Evolutionary conservation across 306 rosid species (phyloP), one percentile per base, ranked within the genome.

Genomic region (Cercis canadensis): DNA sequence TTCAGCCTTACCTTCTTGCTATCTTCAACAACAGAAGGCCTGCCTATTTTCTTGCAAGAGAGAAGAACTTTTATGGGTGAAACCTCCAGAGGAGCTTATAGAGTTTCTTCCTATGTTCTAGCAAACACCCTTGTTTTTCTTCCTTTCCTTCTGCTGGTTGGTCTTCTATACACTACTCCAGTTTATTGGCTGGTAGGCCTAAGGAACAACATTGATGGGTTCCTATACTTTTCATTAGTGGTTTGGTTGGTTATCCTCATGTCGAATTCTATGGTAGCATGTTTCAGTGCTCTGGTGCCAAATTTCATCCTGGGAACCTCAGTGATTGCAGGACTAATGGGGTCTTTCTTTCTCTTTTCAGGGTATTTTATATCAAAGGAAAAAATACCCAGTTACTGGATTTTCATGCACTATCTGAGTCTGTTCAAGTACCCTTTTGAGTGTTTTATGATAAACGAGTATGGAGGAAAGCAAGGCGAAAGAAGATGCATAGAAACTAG

Each of bases 371-470:
- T 94, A 73, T 79, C 97, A 3, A 67, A 94, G 88, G 88, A 89
- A 15, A 86, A 83, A 72, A 80, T 94, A 53, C 99, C 99, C 0
- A 78, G 71, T 14, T 94, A 94, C 82, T 94, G 99, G 99, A 79
- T 89, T 68, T 94, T 89, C 66, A 87, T 94, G 97, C 95, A 94
- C 76, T 89, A 94, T 67, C 40, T 77, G 84, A 89, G 96, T 36
- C 82, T 94, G 47, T 94, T 94, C 86, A 94, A 91, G 89, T 94
- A 94, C 75, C 99, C 99, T 18, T 94, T 94, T 75, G 99, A 91
- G 83, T 91, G 99, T 64, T 89, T 94, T 67, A 40, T 94, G 84
- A 84, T 94, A 83, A 94, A 91, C 73, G 99, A 94, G 81, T 91
- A 89, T 73, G 99, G 99, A 54, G 97, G 89, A 34, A 86, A 83